phyloP scores from a whole-genome alignment of 495 filamentous ascomycete genomes.

The Stereocaulon alpinum region DNA sequence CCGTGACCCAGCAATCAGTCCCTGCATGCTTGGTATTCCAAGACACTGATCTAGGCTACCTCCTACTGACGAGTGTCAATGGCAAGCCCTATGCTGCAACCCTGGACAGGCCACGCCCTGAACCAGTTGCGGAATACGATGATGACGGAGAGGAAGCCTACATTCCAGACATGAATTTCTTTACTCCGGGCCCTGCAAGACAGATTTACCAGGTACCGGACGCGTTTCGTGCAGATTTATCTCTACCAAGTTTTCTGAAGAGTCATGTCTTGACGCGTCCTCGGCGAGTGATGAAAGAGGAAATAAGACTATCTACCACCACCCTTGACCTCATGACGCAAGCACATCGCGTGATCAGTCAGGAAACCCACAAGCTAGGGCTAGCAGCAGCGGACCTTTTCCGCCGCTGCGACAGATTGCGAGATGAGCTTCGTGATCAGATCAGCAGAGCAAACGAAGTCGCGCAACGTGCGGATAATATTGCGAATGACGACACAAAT shows the following conservation, averaged over 20 bases:
- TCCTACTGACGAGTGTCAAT: slow-evolving; percentile 60
- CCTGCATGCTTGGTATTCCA: slow-evolving; percentile 51
- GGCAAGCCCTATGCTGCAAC: slow-evolving; percentile 52
- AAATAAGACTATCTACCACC: slow-evolving; percentile 62
- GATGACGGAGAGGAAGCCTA: slow-evolving; percentile 24
- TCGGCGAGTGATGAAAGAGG: slow-evolving; percentile 53
- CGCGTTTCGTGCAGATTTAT: slow-evolving; percentile 47
- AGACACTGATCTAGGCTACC: slow-evolving; percentile 67
- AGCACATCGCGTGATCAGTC: slow-evolving; percentile 62
- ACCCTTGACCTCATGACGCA: slow-evolving; percentile 67
- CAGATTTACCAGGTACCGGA: slow-evolving; percentile 53
- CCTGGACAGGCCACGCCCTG: slow-evolving; percentile 36
- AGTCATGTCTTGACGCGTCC: slow-evolving; percentile 49
- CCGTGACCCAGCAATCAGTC: slow-evolving; percentile 37
- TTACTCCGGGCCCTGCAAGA: slow-evolving; percentile 30
- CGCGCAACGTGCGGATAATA: slow-evolving; percentile 51
- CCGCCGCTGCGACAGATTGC: slow-evolving; percentile 61
- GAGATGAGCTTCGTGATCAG: slow-evolving; percentile 61
- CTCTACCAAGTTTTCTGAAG: slow-evolving; percentile 50
- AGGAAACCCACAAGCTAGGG: slow-evolving; percentile 62
- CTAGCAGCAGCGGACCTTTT: slow-evolving; percentile 74
- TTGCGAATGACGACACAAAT: slow-evolving; percentile 52
- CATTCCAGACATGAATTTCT: slow-evolving; percentile 34
- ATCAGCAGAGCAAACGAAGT: slow-evolving; percentile 58
- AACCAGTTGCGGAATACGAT: slow-evolving; percentile 25